Conservation (phyloP, 2,329 filamentous ascomycete genomes). For the Trichoderma harzianum region DNA sequence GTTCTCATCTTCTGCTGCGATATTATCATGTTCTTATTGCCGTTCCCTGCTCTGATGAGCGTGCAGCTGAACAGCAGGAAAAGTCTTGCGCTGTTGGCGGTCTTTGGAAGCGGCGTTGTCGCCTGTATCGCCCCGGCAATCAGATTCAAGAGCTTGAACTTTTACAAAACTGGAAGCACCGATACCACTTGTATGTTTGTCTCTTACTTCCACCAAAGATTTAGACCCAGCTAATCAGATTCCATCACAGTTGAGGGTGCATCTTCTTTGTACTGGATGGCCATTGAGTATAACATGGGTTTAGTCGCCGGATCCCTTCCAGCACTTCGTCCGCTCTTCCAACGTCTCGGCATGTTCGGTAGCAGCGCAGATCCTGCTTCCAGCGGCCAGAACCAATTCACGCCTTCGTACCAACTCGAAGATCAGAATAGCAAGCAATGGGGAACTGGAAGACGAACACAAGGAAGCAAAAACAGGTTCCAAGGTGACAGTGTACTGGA, state of each 20-base stretch:
- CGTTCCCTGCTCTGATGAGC: background rate
- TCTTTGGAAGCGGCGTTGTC: slow-evolving; percentile 1
- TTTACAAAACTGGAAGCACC: background rate
- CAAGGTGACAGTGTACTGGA: background rate
- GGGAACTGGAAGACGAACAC: background rate
- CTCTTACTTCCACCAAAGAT: no score
- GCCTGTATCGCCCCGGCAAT: background rate
- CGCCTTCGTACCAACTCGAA: background rate
- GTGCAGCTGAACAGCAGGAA: background rate
- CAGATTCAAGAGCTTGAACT: background rate
- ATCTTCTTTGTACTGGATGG: slow-evolving; percentile 4
- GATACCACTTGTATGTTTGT: background rate
- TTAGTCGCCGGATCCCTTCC: background rate
- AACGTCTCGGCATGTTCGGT: background rate
- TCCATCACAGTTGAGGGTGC: background rate
- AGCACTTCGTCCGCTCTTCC: background rate
- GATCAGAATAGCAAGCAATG: background rate
- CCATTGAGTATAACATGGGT: slow-evolving; percentile 5
- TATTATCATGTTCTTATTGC: background rate
- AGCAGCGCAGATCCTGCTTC: background rate
- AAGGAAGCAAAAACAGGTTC: background rate
- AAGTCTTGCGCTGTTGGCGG: background rate
- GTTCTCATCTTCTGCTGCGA: slow-evolving; percentile 3
- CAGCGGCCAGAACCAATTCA: background rate
- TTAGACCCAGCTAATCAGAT: background rate